Base-by-base conservation (phyloP, 2,329 filamentous ascomycete genomes). In the Sporothrix pseudoabietina region DNA sequence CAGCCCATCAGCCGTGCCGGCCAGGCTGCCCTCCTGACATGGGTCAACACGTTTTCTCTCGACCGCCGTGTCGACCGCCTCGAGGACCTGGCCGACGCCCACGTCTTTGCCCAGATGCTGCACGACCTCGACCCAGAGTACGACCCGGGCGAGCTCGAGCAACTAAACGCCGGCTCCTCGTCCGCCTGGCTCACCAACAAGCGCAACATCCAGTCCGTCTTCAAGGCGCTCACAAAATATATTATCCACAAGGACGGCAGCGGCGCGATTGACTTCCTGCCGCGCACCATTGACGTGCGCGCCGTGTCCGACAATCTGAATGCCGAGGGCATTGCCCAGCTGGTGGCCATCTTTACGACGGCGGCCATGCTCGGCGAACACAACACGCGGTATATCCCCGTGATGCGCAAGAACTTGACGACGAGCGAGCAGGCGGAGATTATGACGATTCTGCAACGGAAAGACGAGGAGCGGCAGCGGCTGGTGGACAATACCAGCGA, bases 131-230 rank as follows among this genome's bases (percentile, higher is more conserved):
- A 90, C 77, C 78, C 84, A 47, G 82, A 85, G 74, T 91, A 89
- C 78, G 85, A 88, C 78, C 83, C 85, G 41, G 82, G 84, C 0
- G 83, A 87, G 74, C 85, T 90, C 72, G 84, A 88, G 73, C 81
- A 83, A 65, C n/a, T 22, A 22, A 84, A 80, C 74, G 79, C 82
- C 65, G 80, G 82, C 71, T 81, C 82, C 41, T 82, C 83, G 41
- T 82, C 83, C 66, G 80, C 82, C 74, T 84, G 85, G 78, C 79
- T 86, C 73, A 82, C 84, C 85, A 97, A 97, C 82, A 90, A 94
- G 22, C 91, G 96, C 69, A 96, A 99, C 79, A 94, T 97, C 3
- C 98, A 99, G 80, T 91, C 93, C 1, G 90, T 97, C 26, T 87
- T 98, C 74, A 98, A 98, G 80, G 84, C 88, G 12, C 85, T 99